A percentile compares a stretch with the other conserved stretches of the same genome.
These are phyloP conservation scores for Geranium rotundifolium DNA, from an alignment of 345 rosid genomes.

Conservation along the genomic window DNA sequence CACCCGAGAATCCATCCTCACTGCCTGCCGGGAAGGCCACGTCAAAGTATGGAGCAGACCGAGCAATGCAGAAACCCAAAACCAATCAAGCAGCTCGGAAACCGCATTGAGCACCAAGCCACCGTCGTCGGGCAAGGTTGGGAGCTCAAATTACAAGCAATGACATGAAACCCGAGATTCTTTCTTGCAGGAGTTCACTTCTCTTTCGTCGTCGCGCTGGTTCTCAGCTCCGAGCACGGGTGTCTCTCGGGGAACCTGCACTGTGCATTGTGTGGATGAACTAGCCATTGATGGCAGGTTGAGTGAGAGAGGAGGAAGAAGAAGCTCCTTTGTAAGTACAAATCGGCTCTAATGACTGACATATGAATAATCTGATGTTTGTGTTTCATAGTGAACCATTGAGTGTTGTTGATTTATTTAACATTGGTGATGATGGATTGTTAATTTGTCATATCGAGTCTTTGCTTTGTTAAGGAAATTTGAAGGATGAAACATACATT, in stretches of 20 bases:
- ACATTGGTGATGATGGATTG: neutral
- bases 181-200: neutral
- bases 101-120: slow-evolving; percentile 46
- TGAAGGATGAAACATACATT: too few species aligned
- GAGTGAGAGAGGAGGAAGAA: neutral
- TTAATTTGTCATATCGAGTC: neutral
- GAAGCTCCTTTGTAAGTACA: neutral
- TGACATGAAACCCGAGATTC: slow-evolving; percentile 13
- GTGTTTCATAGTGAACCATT: neutral
- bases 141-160: slow-evolving; percentile 56
- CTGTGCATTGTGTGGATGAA: neutral
- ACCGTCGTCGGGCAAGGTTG: slow-evolving; percentile 40
- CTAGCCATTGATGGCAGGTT: neutral
- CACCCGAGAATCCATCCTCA: slow-evolving; percentile 79
- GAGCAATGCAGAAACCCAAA: slow-evolving; percentile 46
- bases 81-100: slow-evolving; percentile 48
- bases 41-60: slow-evolving; percentile 96
- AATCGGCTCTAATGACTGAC: neutral
- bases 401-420: neutral
- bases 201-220: too few species aligned
- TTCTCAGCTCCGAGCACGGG: neutral
- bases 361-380: neutral
- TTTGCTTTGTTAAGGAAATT: neutral
- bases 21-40: slow-evolving; percentile 90
- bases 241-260: neutral